Percentiles rank a stretch among this genome's conserved stretches.
phyloP scores from a whole-genome alignment of 257 asterid genomes.

The Striga asiatica region DNA sequence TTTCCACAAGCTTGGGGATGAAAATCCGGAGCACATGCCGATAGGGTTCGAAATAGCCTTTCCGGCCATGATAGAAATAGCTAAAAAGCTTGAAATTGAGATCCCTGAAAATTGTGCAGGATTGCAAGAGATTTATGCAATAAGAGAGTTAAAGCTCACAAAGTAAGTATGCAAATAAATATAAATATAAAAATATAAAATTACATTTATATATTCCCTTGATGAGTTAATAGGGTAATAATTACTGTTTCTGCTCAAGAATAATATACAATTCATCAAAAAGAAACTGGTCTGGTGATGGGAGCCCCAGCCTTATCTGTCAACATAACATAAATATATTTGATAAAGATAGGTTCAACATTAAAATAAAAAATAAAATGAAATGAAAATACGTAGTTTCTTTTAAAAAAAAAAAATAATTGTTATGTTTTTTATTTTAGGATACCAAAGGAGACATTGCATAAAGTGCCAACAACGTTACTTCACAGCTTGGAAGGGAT shows the following conservation, averaged over 20 bases:
- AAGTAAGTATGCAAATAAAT: constrained; percentile 29
- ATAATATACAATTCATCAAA: not conserved
- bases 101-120: constrained; percentile 45
- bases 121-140: constrained; percentile 43
- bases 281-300: too few relatives aligned
- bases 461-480: constrained; percentile 69
- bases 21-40: constrained; percentile 76
- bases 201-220: too few relatives aligned
- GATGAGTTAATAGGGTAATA: not conserved
- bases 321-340: not conserved
- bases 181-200: too few relatives aligned
- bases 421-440: constrained; percentile 21
- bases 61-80: constrained; percentile 74
- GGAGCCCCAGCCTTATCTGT: not conserved
- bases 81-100: constrained; percentile 39
- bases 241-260: constrained; percentile 7
- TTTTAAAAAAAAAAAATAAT: too few relatives aligned
- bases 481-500: constrained; percentile 91
- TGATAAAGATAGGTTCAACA: constrained; percentile 4
- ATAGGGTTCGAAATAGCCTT: constrained; percentile 83
- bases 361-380: too few relatives aligned
- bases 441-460: constrained; percentile 68
- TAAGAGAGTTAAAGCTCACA: constrained; percentile 52
- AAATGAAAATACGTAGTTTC: too few relatives aligned
- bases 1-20: constrained; percentile 45